phyloP scores from a whole-genome alignment of 1,284 basidiomycete species.

The Clitocybe nebularis region DNA sequence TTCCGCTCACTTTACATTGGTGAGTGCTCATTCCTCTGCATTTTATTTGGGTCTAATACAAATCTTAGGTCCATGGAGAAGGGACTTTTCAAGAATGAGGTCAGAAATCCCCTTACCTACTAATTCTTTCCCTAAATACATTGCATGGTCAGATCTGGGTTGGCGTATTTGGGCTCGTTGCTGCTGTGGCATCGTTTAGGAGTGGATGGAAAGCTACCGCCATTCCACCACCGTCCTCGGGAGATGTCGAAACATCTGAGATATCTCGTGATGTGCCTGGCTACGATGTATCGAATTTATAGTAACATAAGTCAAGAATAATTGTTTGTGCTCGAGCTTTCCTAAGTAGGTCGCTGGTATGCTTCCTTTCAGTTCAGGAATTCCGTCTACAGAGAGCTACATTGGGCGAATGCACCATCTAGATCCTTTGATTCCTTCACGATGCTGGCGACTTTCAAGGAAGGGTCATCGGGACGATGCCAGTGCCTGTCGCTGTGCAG shows the following conservation, averaged over 20 bases:
- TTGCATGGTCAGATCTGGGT: constrained; percentile 60
- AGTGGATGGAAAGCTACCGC: constrained; percentile 75
- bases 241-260: no score
- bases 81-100: constrained; percentile 64
- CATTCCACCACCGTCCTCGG: constrained; percentile 29
- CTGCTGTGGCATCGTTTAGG: constrained; percentile 62
- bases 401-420: no score
- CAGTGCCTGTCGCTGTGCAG: no score
- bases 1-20: constrained; percentile 85
- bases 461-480: no score
- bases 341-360: no score
- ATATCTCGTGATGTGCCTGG: constrained; percentile 12
- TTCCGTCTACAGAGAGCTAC: no score
- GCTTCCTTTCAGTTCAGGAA: no score
- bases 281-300: no score
- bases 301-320: no score
- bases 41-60: not conserved
- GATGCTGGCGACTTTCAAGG: no score
- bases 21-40: constrained; percentile 31
- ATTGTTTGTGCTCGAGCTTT: no score
- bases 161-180: constrained; percentile 58
- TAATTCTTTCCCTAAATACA: constrained; percentile 2
- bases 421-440: no score
- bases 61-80: constrained; percentile 59
- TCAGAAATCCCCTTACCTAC: constrained; percentile 24